These are phyloP conservation scores for Dothistroma pini DNA, from an alignment of 2,329 filamentous ascomycete genomes.

Conservation along the genomic window DNA sequence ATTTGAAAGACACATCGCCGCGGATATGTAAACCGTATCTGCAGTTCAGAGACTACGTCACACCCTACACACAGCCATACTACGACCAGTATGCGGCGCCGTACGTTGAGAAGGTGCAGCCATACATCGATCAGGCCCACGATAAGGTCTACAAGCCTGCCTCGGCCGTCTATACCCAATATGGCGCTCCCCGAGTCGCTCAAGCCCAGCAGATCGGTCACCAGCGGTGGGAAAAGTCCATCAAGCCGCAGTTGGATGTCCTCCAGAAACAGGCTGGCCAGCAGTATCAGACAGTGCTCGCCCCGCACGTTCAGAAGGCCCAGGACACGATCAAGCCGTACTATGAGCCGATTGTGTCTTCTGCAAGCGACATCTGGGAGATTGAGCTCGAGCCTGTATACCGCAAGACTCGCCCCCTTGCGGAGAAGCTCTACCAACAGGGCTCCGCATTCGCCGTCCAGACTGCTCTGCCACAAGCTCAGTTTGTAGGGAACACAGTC, in stretches of 20 bases:
- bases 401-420: constrained; percentile 68
- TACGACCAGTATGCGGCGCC: constrained; percentile 80
- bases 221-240: constrained; percentile 72
- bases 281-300: constrained; percentile 68
- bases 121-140: constrained; percentile 62
- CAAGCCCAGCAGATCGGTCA: constrained; percentile 64
- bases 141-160: constrained; percentile 65
- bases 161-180: constrained; percentile 59
- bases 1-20: constrained; percentile 67
- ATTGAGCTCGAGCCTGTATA: constrained; percentile 73
- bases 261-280: constrained; percentile 58
- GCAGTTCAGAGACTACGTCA: constrained; percentile 60
- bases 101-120: constrained; percentile 71
- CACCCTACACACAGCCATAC: constrained; percentile 78
- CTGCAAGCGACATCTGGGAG: constrained; percentile 65
- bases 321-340: constrained; percentile 64
- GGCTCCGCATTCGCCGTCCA: constrained; percentile 64
- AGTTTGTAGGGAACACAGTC: constrained; percentile 66
- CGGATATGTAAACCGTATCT: constrained; percentile 79
- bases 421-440: constrained; percentile 62
- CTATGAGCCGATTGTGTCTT: constrained; percentile 62
- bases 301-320: constrained; percentile 67
- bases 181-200: constrained; percentile 69
- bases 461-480: constrained; percentile 68
- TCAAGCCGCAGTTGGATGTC: constrained; percentile 69